Base-by-base conservation (phyloP, 2,329 filamentous ascomycete species). In the Penicillium sp. region DNA sequence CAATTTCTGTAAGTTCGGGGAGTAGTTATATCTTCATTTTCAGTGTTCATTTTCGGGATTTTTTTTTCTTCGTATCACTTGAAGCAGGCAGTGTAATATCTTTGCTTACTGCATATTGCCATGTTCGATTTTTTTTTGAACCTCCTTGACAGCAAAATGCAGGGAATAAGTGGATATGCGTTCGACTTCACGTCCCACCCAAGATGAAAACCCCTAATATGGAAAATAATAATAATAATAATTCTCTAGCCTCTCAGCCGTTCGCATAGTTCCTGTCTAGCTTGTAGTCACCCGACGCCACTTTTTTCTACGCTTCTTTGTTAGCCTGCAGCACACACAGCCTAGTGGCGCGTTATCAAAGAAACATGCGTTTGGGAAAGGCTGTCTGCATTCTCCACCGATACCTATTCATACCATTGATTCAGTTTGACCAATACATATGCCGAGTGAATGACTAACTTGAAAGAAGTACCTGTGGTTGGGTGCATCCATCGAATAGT, bases 281-380 rank as follows among this genome's bases (percentile, higher is more conserved):
- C 29, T 36, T 5, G 12, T 15, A 27, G 6, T n/a, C 4, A n/a
- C 13, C 41, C 15, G 19, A 10, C 23, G 27, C 27, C 39, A 21
- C 19, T 7, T 33, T 33, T 35, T 19, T 7, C 21, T 7, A 42
- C 25, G 9, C 21, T 57, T 57, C 55, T 57, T 57, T 57, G 55
- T 57, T 57, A 42, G 25, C 29, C 17, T 39, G 42, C 27, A 57
- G 42, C 41, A 36, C 19, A 39, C 53, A 53, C 29, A 36, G 42
- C 43, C 35, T 42, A 29, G 42, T 43, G 49, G 36, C 36, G 27
- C 7, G 21, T n/a, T 23, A 12, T 57, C 55, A 57, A 53, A 57
- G 49, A 36, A 57, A 47, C 17, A 38, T 51, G 39, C 29, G 15
- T 25, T 21, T 42, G n/a, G 17, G n/a, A n/a, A 43, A 21, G 3